Evolutionary conservation across 495 filamentous ascomycete genomes (phyloP).

Genomic region (Paragyromitra xinjiangensis): DNA sequence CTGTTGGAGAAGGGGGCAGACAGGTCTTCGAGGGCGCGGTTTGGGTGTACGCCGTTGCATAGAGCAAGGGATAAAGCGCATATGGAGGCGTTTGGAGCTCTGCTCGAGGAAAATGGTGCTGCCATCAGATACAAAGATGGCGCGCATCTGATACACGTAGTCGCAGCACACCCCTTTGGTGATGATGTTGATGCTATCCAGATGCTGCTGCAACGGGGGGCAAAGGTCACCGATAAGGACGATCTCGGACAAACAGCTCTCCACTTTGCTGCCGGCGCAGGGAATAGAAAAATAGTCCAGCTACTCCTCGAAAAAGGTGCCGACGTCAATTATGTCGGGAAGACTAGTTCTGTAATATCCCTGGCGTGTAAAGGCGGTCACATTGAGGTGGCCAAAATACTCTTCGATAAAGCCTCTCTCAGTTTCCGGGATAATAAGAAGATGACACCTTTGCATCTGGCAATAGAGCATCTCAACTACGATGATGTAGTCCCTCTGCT

Average conservation of each 20-base stretch:
- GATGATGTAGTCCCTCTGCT: background rate
- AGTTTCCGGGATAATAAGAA: background rate
- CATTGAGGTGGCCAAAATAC: background rate
- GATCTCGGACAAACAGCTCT: background rate
- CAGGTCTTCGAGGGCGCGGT: background rate
- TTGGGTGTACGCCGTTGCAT: background rate
- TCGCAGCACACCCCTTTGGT: background rate
- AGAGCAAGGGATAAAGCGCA: slow-evolving; percentile 4
- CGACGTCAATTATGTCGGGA: background rate
- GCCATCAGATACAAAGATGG: background rate
- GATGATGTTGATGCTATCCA: background rate
- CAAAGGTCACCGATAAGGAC: background rate
- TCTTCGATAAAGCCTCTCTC: background rate
- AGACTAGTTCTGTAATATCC: background rate
- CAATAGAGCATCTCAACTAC: background rate
- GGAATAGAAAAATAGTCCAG: background rate
- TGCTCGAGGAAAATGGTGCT: background rate
- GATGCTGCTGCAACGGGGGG: background rate
- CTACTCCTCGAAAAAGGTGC: background rate
- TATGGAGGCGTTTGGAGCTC: background rate
- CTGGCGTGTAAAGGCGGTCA: slow-evolving; percentile 6
- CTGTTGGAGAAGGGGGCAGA: background rate
- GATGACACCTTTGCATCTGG: background rate
- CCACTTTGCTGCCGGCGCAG: background rate
- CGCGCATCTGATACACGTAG: background rate